phyloP scores from a whole-genome alignment of 2,329 filamentous ascomycete species.

The Dendrostoma leiphaemia region DNA sequence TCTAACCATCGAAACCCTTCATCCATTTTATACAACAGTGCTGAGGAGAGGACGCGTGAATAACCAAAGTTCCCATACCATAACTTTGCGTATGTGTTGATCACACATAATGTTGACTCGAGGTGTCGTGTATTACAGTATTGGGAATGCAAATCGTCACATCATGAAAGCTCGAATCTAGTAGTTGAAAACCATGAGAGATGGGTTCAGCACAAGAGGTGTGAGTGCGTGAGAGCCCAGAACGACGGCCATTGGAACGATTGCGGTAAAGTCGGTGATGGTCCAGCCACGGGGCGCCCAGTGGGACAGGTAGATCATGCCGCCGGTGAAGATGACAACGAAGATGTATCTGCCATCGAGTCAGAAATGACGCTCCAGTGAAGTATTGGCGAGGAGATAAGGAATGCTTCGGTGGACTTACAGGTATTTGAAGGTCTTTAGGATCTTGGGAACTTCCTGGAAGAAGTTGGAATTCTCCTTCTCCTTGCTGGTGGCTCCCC shows the following conservation, averaged over 20 bases:
- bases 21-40: no score
- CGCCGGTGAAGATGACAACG: conserved; percentile 29
- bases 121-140: no score
- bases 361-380: no score
- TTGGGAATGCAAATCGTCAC: no score
- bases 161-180: conserved; percentile 32
- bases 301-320: conserved; percentile 47
- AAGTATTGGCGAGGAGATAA: no score
- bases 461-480: conserved; percentile 55
- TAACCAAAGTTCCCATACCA: no score
- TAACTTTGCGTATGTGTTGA: no score
- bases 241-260: conserved; percentile 53
- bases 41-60: no score
- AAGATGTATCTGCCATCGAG: conserved; percentile 8
- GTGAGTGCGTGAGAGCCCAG: conserved; percentile 55
- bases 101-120: no score
- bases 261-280: conserved; percentile 56
- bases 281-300: conserved; percentile 50
- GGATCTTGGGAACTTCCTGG: conserved; percentile 51
- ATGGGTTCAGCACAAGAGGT: conserved; percentile 58
- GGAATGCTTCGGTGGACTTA: conserved; percentile 34
- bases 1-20: no score
- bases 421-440: conserved; percentile 52
- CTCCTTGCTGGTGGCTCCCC: conserved; percentile 57
- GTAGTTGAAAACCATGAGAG: conserved; percentile 59